Conservation (phyloP, 192 early-diverging fungal species). For the Coemansia sp. region DNA sequence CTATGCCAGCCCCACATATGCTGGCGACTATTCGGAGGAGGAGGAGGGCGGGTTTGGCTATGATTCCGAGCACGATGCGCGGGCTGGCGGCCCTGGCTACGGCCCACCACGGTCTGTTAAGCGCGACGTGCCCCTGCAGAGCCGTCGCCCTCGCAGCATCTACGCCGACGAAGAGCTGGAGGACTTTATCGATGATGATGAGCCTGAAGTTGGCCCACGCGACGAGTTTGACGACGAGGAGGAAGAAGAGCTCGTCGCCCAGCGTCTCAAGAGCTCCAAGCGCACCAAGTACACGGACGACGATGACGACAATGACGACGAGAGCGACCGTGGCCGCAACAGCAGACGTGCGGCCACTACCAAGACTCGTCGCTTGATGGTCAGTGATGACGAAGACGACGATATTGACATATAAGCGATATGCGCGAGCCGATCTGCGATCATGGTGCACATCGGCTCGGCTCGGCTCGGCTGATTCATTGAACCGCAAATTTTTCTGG, state of each 20-base stretch:
- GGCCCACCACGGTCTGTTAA: slow-evolving; percentile 8
- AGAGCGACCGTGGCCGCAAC: slow-evolving; percentile 5
- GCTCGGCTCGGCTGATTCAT: slow-evolving; percentile 11
- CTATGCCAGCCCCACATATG: slow-evolving; percentile 3
- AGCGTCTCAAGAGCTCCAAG: slow-evolving; percentile 36
- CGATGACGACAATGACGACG: slow-evolving; percentile 3
- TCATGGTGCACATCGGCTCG: no score
- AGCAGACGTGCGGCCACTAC: slow-evolving; percentile 10
- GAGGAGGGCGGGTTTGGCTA: slow-evolving; percentile 15
- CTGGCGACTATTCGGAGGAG: slow-evolving; percentile 33
- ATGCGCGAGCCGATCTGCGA: neutral
- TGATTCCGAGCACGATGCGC: slow-evolving; percentile 3
- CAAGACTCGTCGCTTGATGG: slow-evolving; percentile 37
- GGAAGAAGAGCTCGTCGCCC: slow-evolving; percentile 36
- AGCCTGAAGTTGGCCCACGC: slow-evolving; percentile 48
- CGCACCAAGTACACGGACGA: slow-evolving; percentile 16
- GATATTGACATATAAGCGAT: slow-evolving; percentile 15
- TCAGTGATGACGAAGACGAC: slow-evolving; percentile 40
- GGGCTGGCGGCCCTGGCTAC: neutral
- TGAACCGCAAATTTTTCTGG: slow-evolving; percentile 49
- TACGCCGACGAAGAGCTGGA: slow-evolving; percentile 48
- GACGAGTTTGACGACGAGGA: slow-evolving; percentile 51
- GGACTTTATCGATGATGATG: slow-evolving; percentile 49
- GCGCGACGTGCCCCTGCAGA: slow-evolving; percentile 7
- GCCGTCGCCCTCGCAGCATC: slow-evolving; percentile 5